Evolutionary conservation across 1,139 yeast genomes (phyloP), one percentile per base, ranked within the genome.

Genomic region (Sugiyamaella castrensis): DNA sequence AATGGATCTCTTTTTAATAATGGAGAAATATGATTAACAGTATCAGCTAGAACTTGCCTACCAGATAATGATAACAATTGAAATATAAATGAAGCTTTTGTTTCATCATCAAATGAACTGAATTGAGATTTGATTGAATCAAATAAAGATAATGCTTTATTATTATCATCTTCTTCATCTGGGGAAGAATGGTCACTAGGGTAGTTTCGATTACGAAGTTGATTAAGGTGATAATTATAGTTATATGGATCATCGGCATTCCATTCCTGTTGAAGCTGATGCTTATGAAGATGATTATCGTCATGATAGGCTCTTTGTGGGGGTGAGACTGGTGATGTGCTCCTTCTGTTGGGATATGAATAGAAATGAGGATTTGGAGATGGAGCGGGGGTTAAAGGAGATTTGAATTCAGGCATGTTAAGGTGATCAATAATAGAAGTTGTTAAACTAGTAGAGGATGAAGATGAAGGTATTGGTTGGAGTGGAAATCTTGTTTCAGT

Each of bases 1-100:
- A 92, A 83, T 59, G 92, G 95, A 67, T 92, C 98, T 52, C 87
- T 84, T 57, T 87, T 81, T 51, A 92, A 82, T 64, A 88, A 70
- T 31, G 83, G 79, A 26, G 84, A 79, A 12, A 92, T 85, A 63
- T 85, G 94, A 59, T 83, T 84, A 6, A 87, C 78, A 5, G 89
- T 77, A 51, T 80, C 80, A 11, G 95, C 84, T 28, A 92, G 71
- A 31, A 66, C 69, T 88, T 16, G 95, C 86, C 65, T 61, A 27
- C 63, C 62, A 40, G 68, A 66, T 28, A 53, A 53, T 29, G 55
- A 50, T 26, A 71, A 58, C 44, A 71, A 53, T 33, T 57, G 55
- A 40, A 59, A 49, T 37, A 70, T 53, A 36, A 66, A 59, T 27
- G 43, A 44, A 24, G 48, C 40, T 45, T 59, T 55, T 24, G 57